Conservation (phyloP, 805 yeast genomes). For the Jamesozyma lodderae region DNA sequence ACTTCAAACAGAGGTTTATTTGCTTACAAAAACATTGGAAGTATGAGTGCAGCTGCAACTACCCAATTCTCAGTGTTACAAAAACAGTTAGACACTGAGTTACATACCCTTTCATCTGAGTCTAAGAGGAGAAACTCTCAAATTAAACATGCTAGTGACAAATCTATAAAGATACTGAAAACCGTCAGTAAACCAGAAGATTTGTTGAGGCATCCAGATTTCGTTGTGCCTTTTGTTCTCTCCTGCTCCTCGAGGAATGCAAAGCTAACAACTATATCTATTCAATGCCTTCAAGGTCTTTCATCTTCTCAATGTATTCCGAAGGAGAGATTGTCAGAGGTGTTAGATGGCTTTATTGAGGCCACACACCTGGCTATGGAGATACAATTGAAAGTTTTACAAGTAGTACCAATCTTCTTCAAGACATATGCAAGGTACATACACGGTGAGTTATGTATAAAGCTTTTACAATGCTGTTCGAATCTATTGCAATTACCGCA, state of each 20-base stretch:
- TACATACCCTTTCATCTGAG: constrained; percentile 53
- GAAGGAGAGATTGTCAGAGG: constrained; percentile 38
- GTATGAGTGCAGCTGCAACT: constrained; percentile 7
- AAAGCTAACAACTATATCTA: constrained; percentile 59
- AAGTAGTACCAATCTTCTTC: constrained; percentile 67
- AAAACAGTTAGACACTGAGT: constrained; percentile 41
- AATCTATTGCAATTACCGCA: constrained; percentile 53
- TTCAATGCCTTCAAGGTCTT: constrained; percentile 61
- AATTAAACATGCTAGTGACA: constrained; percentile 51
- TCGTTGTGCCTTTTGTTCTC: constrained; percentile 58
- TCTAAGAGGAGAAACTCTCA: constrained; percentile 63
- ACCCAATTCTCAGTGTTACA: constrained; percentile 16
- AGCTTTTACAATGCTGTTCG: constrained; percentile 60
- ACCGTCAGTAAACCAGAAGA: constrained; percentile 25
- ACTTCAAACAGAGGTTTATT: too few relatives aligned
- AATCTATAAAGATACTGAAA: constrained; percentile 40
- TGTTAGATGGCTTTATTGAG: constrained; percentile 61
- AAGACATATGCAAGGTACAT: constrained; percentile 52
- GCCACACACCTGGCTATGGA: constrained; percentile 72
- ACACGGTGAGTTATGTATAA: constrained; percentile 46
- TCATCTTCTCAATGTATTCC: constrained; percentile 50
- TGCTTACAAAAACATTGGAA: too few relatives aligned
- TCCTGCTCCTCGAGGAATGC: constrained; percentile 71
- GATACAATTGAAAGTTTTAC: constrained; percentile 78
- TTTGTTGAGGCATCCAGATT: constrained; percentile 41